phyloP scores from a whole-genome alignment of 495 filamentous ascomycete genomes.

The Penicillium nucicola region DNA sequence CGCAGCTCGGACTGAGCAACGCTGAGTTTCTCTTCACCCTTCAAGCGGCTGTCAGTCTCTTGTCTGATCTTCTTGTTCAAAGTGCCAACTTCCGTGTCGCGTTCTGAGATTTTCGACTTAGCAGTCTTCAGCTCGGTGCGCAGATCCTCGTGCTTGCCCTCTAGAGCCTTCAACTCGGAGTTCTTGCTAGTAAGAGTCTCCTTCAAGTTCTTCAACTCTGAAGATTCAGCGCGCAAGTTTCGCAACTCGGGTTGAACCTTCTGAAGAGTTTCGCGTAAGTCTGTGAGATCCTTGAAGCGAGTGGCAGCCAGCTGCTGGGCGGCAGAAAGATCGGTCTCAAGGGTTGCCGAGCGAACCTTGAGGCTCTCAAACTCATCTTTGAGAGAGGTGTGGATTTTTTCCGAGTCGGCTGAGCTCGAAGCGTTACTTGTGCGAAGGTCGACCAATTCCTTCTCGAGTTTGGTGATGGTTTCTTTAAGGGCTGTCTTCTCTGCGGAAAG shows the following conservation, averaged over 20 bases:
- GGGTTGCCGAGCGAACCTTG: conserved; percentile 60
- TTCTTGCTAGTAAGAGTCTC: conserved; percentile 68
- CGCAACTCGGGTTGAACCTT: conserved; percentile 84
- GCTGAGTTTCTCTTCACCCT: conserved; percentile 72
- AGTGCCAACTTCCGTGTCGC: conserved; percentile 70
- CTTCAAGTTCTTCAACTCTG: conserved; percentile 64
- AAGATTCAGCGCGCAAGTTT: conserved; percentile 69
- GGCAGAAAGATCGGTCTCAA: conserved; percentile 83
- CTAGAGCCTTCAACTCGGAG: conserved; percentile 67
- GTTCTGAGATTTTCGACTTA: conserved; percentile 65
- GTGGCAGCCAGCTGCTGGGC: conserved; percentile 80
- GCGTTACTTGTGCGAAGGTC: conserved; percentile 55
- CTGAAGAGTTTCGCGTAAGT: conserved; percentile 71
- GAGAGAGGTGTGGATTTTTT: conserved; percentile 56
- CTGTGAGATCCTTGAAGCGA: conserved; percentile 83
- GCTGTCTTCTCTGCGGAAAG: conserved; percentile 57
- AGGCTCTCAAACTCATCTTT: conserved; percentile 71
- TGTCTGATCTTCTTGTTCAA: conserved; percentile 73
- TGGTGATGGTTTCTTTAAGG: conserved; percentile 60
- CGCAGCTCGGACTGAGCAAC: conserved; percentile 71
- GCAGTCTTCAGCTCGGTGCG: conserved; percentile 66
- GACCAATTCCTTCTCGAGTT: conserved; percentile 61
- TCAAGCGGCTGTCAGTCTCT: conserved; percentile 67
- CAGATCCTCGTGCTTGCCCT: conserved; percentile 77
- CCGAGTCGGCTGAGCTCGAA: conserved; percentile 45